A percentile compares a stretch with the other conserved stretches of the same genome.
phyloP scores from a whole-genome alignment of 257 asterid genomes.

The Solanum piurae region DNA sequence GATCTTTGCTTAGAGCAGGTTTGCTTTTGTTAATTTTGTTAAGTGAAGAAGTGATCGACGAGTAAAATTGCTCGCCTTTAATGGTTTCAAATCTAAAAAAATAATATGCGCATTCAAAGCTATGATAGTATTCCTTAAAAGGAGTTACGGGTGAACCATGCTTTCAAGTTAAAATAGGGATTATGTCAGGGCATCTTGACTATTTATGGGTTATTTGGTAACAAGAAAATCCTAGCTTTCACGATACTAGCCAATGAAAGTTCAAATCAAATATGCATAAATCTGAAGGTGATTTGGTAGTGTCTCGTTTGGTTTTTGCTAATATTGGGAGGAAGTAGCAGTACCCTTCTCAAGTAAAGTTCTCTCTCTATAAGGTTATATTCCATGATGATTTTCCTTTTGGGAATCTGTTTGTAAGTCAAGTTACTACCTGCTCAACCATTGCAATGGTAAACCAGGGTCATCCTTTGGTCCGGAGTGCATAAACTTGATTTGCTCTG shows the following conservation, averaged over 20 bases:
- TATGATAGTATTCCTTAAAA: background rate
- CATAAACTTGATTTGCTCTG: background rate
- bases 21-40: background rate
- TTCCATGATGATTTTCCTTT: background rate
- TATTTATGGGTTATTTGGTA: background rate
- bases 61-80: background rate
- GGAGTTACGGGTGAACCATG: background rate
- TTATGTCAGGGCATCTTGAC: background rate
- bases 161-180: background rate
- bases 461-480: background rate
- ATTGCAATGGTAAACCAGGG: background rate
- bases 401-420: background rate
- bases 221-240: background rate
- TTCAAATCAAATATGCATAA: background rate
- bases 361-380: background rate
- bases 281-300: background rate
- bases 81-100: background rate
- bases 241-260: background rate
- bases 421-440: background rate
- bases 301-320: background rate
- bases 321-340: background rate
- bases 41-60: background rate
- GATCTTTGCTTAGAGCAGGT: background rate
- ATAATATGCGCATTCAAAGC: background rate
- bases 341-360: background rate